Evolutionary conservation across 148 eudicot species (phyloP), one percentile per base, ranked within the genome.

Genomic region (Rhododendron griersonianum): DNA sequence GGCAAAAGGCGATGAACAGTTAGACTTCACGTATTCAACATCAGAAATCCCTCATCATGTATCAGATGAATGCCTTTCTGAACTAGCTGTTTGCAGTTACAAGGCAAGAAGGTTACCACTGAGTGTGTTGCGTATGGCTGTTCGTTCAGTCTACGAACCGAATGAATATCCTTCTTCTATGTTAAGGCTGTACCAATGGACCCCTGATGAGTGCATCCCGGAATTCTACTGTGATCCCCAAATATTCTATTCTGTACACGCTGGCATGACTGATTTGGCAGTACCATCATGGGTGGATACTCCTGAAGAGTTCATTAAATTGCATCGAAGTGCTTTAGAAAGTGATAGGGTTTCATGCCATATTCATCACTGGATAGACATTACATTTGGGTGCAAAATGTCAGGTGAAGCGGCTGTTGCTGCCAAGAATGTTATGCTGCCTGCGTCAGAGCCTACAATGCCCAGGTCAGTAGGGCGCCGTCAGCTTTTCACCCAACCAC

Each of bases 1-100:
- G 87, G 99, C 99, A 85, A 97, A 97, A 90, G 99, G 99, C 80
- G 99, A 97, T 84, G 99, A 97, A 84, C 99, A 97, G 89, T 92
- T 97, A 88, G 98, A 97, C 90, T 97, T 97, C 87, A 97, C 99
- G 45, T 97, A 95, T 89, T 90, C 96, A 85, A 95, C 99, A 44
- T 97, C 99, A 86, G 99, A 97, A 93, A 86, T 93, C 82, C 98
- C 98, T 63, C 99, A 97, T 88, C 99, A 97, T 85, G 93, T 97
- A 73, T 94, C 99, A 81, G 99, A 97, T 91, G 99, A 97, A 86
- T 97, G 99, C 89, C 96, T 97, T 19, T 97, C 99, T 76, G 99
- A 97, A 87, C 89, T 97, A 90, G 99, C 99, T 91, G 99, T 97
- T 79, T 97, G 99, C 91, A 97, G 99, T 91, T 97, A 97, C 88